A percentile compares a stretch with the other conserved stretches of the same genome.
phyloP scores from a whole-genome alignment of 2,329 filamentous ascomycete genomes.

The Magnaporthiopsis incrustans region DNA sequence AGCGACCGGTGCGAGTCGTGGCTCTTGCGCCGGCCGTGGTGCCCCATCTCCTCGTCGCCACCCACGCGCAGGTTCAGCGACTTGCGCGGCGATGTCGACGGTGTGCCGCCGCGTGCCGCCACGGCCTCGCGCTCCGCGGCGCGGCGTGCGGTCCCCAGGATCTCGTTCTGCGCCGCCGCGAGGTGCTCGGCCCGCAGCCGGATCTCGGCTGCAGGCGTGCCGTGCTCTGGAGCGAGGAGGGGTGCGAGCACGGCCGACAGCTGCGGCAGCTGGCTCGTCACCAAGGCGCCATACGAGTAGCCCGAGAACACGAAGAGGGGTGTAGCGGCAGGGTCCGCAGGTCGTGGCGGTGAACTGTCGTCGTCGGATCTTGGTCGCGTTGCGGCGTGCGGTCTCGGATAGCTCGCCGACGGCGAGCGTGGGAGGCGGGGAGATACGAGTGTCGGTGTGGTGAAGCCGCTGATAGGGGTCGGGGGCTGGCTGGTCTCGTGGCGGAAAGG shows the following conservation, averaged over 20 bases:
- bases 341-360: slow-evolving; percentile 4
- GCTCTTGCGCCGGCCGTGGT: slow-evolving; percentile 22
- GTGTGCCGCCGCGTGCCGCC: slow-evolving; percentile 3
- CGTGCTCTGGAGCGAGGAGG: slow-evolving; percentile 46
- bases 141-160: slow-evolving; percentile 27
- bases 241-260: slow-evolving; percentile 49
- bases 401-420: slow-evolving; percentile 1
- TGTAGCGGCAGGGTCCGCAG: slow-evolving; percentile 4
- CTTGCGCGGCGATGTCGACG: slow-evolving; percentile 20
- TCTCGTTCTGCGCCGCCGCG: slow-evolving; percentile 51
- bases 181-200: slow-evolving; percentile 60
- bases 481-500: slow-evolving; percentile 20
- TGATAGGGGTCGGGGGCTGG: slow-evolving; percentile 1
- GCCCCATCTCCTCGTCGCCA: slow-evolving; percentile 33
- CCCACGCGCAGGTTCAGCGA: slow-evolving; percentile 39
- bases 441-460: slow-evolving; percentile 8
- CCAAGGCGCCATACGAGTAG: slow-evolving; percentile 86
- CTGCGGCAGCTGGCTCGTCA: slow-evolving; percentile 65
- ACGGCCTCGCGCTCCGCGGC: slow-evolving; percentile 14
- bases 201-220: slow-evolving; percentile 59
- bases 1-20: slow-evolving; percentile 24
- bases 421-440: background rate
- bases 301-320: slow-evolving; percentile 53
- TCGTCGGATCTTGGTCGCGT: background rate
- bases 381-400: slow-evolving; percentile 8